These are phyloP conservation scores for Pittosporum tobira DNA, from an alignment of 129 eudicot genomes.

Conservation along the genomic window DNA sequence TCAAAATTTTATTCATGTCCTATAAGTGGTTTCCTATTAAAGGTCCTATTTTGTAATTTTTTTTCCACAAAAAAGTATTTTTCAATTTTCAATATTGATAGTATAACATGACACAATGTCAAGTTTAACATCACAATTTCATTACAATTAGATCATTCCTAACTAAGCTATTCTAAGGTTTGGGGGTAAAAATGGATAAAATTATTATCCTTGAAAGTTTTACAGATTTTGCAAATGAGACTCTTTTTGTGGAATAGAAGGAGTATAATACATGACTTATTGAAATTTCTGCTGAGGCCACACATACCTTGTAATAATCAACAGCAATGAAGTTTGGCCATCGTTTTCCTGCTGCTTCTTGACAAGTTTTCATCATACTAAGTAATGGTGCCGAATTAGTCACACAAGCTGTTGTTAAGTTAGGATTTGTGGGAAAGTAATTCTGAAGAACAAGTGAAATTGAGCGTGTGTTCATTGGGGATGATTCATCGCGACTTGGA, in stretches of 20 bases:
- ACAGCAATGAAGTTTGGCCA: constrained; percentile 27
- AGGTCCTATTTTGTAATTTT: no score
- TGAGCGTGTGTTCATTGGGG: constrained; percentile 4
- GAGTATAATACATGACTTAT: neutral
- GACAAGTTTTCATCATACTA: constrained; percentile 21
- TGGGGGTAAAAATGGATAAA: no score
- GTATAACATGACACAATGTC: no score
- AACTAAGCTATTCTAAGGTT: no score
- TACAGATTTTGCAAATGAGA: no score
- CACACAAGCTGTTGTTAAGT: constrained; percentile 11
- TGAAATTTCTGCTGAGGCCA: neutral
- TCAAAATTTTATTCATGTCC: no score
- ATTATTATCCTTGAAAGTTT: no score
- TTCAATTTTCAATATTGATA: no score
- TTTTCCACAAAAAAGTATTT: no score
- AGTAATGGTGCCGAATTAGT: constrained; percentile 18
- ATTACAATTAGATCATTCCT: no score
- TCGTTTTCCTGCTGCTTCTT: constrained; percentile 16
- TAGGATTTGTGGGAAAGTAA: constrained; percentile 13
- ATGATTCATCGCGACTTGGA: constrained; percentile 16
- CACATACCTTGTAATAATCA: constrained; percentile 1
- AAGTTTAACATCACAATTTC: no score
- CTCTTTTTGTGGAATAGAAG: no score
- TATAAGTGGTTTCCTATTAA: neutral
- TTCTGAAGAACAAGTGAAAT: constrained; percentile 24